A percentile compares a stretch with the other conserved stretches of the same genome.
Evolutionary conservation across 805 yeast genomes (phyloP).

Genomic region (Candida xiaguanensis): DNA sequence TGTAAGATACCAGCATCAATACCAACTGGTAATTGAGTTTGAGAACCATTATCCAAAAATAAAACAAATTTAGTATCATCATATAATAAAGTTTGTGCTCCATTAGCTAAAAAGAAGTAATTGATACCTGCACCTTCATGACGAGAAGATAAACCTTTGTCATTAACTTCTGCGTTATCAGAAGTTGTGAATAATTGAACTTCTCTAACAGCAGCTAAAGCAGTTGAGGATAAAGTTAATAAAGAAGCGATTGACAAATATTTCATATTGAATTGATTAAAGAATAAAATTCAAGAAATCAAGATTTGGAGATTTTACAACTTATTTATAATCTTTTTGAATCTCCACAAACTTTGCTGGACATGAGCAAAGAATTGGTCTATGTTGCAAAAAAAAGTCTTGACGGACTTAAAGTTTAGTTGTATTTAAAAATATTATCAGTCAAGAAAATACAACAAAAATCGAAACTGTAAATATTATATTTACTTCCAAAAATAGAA

Average conservation of each 20-base stretch:
- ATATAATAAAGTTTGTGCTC: slow-evolving; percentile 20
- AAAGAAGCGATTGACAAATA: slow-evolving; percentile 5
- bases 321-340: too few species aligned
- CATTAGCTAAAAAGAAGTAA: slow-evolving; percentile 30
- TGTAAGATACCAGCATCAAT: slow-evolving; percentile 10
- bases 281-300: too few species aligned
- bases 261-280: slow-evolving; percentile 5
- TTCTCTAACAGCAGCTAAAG: slow-evolving; percentile 9
- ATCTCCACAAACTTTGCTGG: too few species aligned
- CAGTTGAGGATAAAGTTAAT: slow-evolving; percentile 9
- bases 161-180: slow-evolving; percentile 21
- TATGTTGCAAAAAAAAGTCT: too few species aligned
- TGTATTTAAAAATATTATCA: too few species aligned
- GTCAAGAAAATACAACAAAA: too few species aligned
- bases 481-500: too few species aligned
- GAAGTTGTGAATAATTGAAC: slow-evolving; percentile 23
- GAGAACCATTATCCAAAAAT: slow-evolving; percentile 1
- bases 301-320: too few species aligned
- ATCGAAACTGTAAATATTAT: too few species aligned
- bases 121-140: slow-evolving; percentile 47
- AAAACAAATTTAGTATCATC: slow-evolving; percentile 11
- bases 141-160: slow-evolving; percentile 21
- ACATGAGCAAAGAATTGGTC: too few species aligned
- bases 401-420: too few species aligned
- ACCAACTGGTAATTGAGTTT: slow-evolving; percentile 4